Evolutionary conservation across 2,329 filamentous ascomycete species (phyloP), one percentile per base, ranked within the genome.

Genomic region (Fusarium cyanostomum): DNA sequence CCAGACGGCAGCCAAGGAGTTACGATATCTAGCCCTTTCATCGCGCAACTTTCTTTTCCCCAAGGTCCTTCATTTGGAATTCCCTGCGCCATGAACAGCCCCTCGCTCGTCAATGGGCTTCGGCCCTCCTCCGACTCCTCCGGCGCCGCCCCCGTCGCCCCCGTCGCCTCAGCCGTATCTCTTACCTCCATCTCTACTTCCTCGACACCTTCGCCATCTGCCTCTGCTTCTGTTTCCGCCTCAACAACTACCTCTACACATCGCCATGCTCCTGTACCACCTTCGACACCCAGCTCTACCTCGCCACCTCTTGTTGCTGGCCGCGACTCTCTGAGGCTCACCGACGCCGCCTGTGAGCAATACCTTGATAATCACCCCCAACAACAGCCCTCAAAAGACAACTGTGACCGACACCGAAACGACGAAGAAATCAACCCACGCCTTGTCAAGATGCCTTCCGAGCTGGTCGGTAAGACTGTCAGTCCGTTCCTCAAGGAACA

Each of bases 401-500:
- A 81, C 71, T 86, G 83, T 71, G 80, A 86, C 62, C 79, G 82
- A 64, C 74, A 80, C 58, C 76, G 82, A 55, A 80, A 80, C 18
- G 79, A 83, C 57, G 82, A 85, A 56, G 79, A 81, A 64, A 80
- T 82, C 60, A 76, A 76, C 51, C 78, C 79, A 35, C 79, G 83
- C 16, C 77, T 86, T 44, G 79, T 81, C 68, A 86, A 82, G 73
- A 86, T 87, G 82, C 81, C 85, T 43, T 81, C 82, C 60, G 89
- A 89, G 66, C 84, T 92, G 53, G 89, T 91, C 63, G 86, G 88
- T 70, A 87, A 92, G 78, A 92, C 91, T 55, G 88, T 97, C 64
- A 90, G 90, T 31, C 94, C 94, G 2, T 98, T 97, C 74, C 86
- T 98, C 51, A 89, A 91, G 67, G 91, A 93, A 74, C 94, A 98